Conservation (phyloP, 371 early-diverging fungal species). For the Mortierella sp. region DNA sequence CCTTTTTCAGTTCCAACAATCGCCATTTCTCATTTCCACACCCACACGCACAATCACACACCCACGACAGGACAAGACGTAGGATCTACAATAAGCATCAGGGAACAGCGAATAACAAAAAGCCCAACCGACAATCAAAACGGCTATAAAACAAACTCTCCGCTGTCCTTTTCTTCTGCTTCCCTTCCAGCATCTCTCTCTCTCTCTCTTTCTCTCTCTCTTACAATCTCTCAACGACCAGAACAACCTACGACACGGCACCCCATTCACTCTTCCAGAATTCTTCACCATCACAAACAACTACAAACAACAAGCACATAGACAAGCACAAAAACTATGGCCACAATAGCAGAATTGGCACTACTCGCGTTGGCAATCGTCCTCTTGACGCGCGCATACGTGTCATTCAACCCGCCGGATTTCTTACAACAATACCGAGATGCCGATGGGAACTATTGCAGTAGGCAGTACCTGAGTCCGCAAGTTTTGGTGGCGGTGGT, state of each 20-base stretch:
- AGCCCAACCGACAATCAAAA: too few relatives aligned
- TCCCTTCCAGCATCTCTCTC: too few relatives aligned
- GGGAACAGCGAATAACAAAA: too few relatives aligned
- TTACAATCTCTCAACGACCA: too few relatives aligned
- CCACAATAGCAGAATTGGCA: neutral
- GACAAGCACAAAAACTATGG: neutral
- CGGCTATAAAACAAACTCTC: too few relatives aligned
- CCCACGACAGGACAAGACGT: too few relatives aligned
- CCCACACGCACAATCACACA: neutral
- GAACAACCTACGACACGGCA: neutral
- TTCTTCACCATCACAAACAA: neutral
- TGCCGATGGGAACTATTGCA: neutral
- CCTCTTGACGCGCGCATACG: conserved; percentile 2
- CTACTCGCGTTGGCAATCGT: neutral
- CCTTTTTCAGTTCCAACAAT: neutral
- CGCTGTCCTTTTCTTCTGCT: too few relatives aligned
- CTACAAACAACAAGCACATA: too few relatives aligned
- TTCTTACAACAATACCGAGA: neutral
- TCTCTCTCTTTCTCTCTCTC: too few relatives aligned
- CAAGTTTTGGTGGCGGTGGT: neutral
- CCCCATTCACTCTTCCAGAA: neutral
- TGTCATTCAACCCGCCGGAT: neutral
- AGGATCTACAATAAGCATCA: too few relatives aligned
- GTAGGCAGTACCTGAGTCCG: neutral
- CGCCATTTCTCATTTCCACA: conserved; percentile 1